phyloP scores from a whole-genome alignment of 192 early-diverging fungal species.

The Haplosporangium gracile region DNA sequence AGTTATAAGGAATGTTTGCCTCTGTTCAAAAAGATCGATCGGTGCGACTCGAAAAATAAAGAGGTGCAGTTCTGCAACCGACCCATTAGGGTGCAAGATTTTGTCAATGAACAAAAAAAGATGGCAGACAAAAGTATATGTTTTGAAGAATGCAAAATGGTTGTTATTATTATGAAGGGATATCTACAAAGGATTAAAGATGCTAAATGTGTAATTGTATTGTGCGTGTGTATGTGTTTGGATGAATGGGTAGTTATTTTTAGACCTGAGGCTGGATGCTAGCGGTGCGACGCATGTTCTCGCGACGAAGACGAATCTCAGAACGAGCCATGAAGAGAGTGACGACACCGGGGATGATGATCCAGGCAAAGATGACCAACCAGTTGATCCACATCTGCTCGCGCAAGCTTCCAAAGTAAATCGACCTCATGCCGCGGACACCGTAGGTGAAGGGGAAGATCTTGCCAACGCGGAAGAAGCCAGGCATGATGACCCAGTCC shows the following conservation, averaged over 20 bases:
- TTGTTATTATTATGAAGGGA: neutral
- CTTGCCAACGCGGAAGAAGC: conserved; percentile 49
- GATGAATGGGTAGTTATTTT: neutral
- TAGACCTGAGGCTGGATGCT: conserved; percentile 14
- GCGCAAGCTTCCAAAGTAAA: conserved; percentile 44
- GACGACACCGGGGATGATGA: conserved; percentile 25
- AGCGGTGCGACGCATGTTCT: conserved; percentile 44
- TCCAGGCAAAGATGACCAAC: conserved; percentile 47
- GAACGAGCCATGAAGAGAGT: conserved; percentile 46
- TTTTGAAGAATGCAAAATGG: neutral
- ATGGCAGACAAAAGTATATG: neutral
- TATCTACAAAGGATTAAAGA: conserved; percentile 4
- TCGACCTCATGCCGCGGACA: conserved; percentile 23
- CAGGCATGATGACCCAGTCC: conserved; percentile 50
- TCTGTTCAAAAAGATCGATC: neutral
- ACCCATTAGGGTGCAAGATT: no score
- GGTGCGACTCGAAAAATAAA: neutral
- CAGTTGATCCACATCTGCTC: conserved; percentile 56
- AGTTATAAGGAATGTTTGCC: neutral
- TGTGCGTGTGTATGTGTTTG: neutral
- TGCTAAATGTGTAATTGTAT: neutral
- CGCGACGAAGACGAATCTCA: conserved; percentile 44
- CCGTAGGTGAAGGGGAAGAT: conserved; percentile 50
- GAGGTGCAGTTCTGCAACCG: neutral
- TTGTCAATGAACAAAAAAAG: neutral